These are phyloP conservation scores for Meira miltonrushii DNA, from an alignment of 1,284 basidiomycete species.

Conservation along the genomic window DNA sequence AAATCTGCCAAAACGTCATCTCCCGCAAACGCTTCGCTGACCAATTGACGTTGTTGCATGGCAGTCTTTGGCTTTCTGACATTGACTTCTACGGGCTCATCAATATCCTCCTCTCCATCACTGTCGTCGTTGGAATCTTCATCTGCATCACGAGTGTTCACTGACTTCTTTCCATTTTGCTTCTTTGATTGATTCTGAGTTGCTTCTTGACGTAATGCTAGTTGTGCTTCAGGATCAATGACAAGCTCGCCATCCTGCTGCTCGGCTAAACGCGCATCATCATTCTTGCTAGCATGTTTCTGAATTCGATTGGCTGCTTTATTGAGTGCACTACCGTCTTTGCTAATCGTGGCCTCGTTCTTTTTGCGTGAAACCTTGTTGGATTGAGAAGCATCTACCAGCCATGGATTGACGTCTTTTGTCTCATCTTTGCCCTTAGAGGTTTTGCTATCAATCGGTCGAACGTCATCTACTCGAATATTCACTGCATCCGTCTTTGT, in stretches of 20 bases:
- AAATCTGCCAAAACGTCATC: constrained; percentile 92
- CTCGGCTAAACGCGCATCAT: constrained; percentile 19
- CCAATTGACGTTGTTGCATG: constrained; percentile 72
- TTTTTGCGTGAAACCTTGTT: constrained; percentile 26
- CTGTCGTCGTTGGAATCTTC: constrained; percentile 9
- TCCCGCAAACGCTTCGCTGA: constrained; percentile 88
- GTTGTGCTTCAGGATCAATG: constrained; percentile 20
- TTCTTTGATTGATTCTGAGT: constrained; percentile 2
- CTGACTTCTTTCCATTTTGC: constrained; percentile 20
- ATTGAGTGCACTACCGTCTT: constrained; percentile 15
- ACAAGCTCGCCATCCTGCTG: constrained; percentile 23
- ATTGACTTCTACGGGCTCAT: constrained; percentile 8
- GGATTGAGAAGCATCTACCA: constrained; percentile 8
- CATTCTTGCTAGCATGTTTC: constrained; percentile 19
- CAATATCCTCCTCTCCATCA: constrained; percentile 12
- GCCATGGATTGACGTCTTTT: constrained; percentile 31
- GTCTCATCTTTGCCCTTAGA: background rate
- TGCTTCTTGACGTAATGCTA: constrained; percentile 3
- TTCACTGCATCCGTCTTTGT: background rate
- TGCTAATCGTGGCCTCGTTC: constrained; percentile 19
- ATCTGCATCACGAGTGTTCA: background rate
- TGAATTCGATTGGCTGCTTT: constrained; percentile 23
- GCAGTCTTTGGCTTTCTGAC: constrained; percentile 6
- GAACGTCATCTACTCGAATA: background rate
- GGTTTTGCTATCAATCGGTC: background rate